Evolutionary conservation across 2,329 filamentous ascomycete genomes (phyloP).

Genomic region (Arthrinium puccinioides): DNA sequence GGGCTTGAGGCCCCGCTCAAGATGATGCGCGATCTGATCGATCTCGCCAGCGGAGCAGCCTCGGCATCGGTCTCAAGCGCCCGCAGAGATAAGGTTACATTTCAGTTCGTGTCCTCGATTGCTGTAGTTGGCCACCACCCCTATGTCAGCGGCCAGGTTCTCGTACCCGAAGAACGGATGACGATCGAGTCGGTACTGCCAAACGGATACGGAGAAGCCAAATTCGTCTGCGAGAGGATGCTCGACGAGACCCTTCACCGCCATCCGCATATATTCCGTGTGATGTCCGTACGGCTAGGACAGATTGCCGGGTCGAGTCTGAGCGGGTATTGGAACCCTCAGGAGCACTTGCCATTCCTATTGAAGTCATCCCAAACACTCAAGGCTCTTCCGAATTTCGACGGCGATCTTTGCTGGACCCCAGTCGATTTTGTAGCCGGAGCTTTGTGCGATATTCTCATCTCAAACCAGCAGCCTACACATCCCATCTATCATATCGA

Average conservation of each 20-base stretch:
- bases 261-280: conserved; percentile 30
- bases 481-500: conserved; percentile 20
- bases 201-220: conserved; percentile 43
- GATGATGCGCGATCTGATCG: conserved; percentile 37
- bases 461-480: background rate
- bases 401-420: conserved; percentile 33
- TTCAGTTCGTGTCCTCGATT: conserved; percentile 35
- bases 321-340: conserved; percentile 46
- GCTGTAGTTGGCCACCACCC: conserved; percentile 24
- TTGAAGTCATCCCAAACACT: conserved; percentile 42
- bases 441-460: conserved; percentile 14
- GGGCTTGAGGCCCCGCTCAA: conserved; percentile 35
- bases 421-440: conserved; percentile 30
- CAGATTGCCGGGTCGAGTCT: conserved; percentile 44
- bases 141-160: conserved; percentile 7
- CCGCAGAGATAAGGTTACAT: conserved; percentile 13
- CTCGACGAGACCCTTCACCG: conserved; percentile 37
- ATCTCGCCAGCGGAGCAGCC: conserved; percentile 28
- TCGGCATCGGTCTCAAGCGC: conserved; percentile 1
- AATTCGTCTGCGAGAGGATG: conserved; percentile 41
- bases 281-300: conserved; percentile 35
- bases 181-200: conserved; percentile 30
- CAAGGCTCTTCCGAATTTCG: conserved; percentile 29
- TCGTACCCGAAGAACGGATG: conserved; percentile 34
- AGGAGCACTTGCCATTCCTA: conserved; percentile 41